Conservation (phyloP, 805 yeast genomes). For the Clavispora vitiphila region DNA sequence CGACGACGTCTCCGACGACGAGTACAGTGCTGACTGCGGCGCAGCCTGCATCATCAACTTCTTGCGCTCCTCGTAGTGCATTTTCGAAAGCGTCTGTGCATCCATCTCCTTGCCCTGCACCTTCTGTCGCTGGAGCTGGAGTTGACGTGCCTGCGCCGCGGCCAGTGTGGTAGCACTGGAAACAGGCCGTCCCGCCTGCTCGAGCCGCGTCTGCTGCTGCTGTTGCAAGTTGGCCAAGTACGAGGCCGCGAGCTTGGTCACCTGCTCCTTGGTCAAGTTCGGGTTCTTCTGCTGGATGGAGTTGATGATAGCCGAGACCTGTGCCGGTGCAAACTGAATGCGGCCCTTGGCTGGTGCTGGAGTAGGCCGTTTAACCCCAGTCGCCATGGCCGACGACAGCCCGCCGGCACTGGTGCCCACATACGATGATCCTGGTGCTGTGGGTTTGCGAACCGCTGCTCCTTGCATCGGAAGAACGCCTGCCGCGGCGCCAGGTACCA, state of each 20-base stretch:
- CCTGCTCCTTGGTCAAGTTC: slow-evolving; percentile 55
- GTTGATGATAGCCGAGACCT: slow-evolving; percentile 59
- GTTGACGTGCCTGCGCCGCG: slow-evolving; percentile 11
- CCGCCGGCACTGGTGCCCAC: not conserved
- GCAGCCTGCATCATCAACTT: slow-evolving; percentile 24
- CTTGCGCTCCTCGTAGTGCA: slow-evolving; percentile 36
- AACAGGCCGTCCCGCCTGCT: slow-evolving; percentile 4
- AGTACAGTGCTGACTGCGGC: not conserved
- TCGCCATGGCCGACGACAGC: slow-evolving; percentile 1
- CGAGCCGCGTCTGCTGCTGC: slow-evolving; percentile 38
- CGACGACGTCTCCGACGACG: not conserved
- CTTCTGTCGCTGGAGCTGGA: slow-evolving; percentile 8
- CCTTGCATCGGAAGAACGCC: not conserved
- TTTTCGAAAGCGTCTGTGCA: slow-evolving; percentile 21
- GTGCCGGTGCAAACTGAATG: slow-evolving; percentile 51
- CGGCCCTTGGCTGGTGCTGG: slow-evolving; percentile 21
- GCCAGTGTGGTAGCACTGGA: slow-evolving; percentile 4
- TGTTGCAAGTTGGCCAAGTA: slow-evolving; percentile 56
- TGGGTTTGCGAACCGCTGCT: not conserved
- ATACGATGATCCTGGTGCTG: not conserved
- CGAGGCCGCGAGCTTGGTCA: slow-evolving; percentile 60
- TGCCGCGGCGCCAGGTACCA: not conserved
- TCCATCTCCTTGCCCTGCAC: slow-evolving; percentile 17
- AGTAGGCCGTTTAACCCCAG: slow-evolving; percentile 3
- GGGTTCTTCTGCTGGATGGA: slow-evolving; percentile 67